Percentiles rank a stretch among this genome's conserved stretches.
Evolutionary conservation across 2,329 filamentous ascomycete species (phyloP).

Genomic region (Fusarium sp.): DNA sequence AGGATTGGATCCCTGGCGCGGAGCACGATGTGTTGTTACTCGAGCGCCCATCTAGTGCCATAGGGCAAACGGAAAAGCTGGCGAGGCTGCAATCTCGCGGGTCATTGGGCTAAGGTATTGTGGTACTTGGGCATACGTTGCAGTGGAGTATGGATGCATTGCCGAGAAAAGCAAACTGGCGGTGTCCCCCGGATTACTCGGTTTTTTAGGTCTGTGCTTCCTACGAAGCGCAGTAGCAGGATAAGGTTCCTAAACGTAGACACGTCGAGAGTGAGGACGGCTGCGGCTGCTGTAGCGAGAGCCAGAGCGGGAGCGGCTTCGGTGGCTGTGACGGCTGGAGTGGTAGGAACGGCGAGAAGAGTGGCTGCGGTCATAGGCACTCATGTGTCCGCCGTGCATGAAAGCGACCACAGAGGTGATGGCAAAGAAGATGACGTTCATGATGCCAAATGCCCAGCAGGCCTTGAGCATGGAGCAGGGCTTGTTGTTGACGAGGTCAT

Average conservation of each 20-base stretch:
- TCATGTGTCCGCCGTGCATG: slow-evolving; percentile 64
- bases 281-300: slow-evolving; percentile 54
- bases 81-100: slow-evolving; percentile 13
- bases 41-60: slow-evolving; percentile 2
- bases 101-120: slow-evolving; percentile 28
- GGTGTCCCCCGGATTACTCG: neutral
- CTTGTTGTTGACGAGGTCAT: slow-evolving; percentile 71
- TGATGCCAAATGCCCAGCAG: slow-evolving; percentile 87
- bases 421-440: slow-evolving; percentile 85
- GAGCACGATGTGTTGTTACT: neutral
- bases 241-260: slow-evolving; percentile 54
- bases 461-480: slow-evolving; percentile 94
- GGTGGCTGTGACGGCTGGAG: slow-evolving; percentile 54
- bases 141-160: slow-evolving; percentile 4
- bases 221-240: neutral
- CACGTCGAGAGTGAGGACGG: slow-evolving; percentile 60
- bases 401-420: slow-evolving; percentile 78
- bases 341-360: slow-evolving; percentile 48
- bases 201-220: slow-evolving; percentile 1
- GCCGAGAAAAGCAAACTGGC: neutral
- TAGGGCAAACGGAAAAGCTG: slow-evolving; percentile 13
- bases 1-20: neutral
- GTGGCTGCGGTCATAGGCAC: slow-evolving; percentile 50
- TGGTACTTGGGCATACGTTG: slow-evolving; percentile 16
- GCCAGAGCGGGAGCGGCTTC: slow-evolving; percentile 50